phyloP scores from a whole-genome alignment of 371 early-diverging fungal species.

The Actinomortierella ambigua region DNA sequence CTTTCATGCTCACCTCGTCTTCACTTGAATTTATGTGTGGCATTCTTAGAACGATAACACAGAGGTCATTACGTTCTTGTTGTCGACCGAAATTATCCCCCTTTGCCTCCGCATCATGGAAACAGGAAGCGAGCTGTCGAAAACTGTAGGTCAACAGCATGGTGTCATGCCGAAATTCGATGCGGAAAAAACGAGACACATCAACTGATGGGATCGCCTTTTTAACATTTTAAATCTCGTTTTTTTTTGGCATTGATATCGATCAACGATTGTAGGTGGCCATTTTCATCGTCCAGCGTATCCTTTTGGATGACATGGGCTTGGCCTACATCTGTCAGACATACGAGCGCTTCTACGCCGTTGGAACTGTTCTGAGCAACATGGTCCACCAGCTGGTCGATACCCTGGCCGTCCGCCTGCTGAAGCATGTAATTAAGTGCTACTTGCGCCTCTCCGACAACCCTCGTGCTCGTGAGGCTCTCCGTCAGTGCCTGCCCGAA shows the following conservation, averaged over 20 bases:
- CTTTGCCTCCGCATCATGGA: constrained; percentile 98
- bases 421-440: constrained; percentile 96
- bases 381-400: constrained; percentile 93
- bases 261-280: too few relatives aligned
- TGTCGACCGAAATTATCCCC: constrained; percentile 98
- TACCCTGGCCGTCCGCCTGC: constrained; percentile 81
- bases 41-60: constrained; percentile 85
- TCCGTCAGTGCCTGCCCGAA: constrained; percentile 89
- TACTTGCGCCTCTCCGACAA: constrained; percentile 95
- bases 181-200: too few relatives aligned
- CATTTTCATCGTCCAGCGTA: constrained; percentile 97
- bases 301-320: constrained; percentile 94
- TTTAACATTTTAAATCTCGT: too few relatives aligned
- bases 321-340: constrained; percentile 98
- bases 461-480: constrained; percentile 85
- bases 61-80: constrained; percentile 93
- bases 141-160: constrained; percentile 76
- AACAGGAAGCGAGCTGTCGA: constrained; percentile 94
- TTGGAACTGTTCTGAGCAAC: constrained; percentile 92
- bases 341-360: constrained; percentile 96
- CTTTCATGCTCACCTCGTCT: background rate
- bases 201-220: too few relatives aligned
- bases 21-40: background rate
- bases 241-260: too few relatives aligned
- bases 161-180: too few relatives aligned